Conservation (phyloP, 148 eudicot species). For the Camellia granthamiana region DNA sequence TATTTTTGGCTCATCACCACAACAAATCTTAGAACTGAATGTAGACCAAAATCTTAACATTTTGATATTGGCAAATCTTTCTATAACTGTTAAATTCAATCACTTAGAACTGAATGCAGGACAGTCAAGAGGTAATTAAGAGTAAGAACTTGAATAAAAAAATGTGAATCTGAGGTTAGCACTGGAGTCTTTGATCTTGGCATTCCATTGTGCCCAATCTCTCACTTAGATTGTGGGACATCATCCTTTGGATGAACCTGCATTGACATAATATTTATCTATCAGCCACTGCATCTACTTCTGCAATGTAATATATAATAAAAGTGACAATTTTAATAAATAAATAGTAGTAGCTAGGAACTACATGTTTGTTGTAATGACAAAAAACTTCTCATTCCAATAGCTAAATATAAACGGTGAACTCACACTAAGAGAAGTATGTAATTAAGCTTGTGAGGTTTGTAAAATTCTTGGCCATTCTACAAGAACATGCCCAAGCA, state of each 20-base stretch:
- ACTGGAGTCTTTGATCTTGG: background rate
- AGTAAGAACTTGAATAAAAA: too few relatives aligned
- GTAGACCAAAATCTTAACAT: background rate
- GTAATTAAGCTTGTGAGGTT: too few relatives aligned
- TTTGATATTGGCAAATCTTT: background rate
- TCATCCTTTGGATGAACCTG: constrained; percentile 2
- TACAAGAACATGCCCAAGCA: too few relatives aligned
- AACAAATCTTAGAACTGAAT: background rate
- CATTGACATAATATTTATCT: background rate
- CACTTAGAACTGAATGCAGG: too few relatives aligned
- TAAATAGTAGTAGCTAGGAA: background rate
- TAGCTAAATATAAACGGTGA: background rate
- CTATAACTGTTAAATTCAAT: background rate
- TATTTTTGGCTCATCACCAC: background rate
- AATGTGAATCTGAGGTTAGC: too few relatives aligned
- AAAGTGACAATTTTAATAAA: background rate
- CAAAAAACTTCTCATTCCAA: background rate
- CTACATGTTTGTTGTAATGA: background rate
- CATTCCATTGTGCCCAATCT: background rate
- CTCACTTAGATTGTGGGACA: background rate
- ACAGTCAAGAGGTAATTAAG: too few relatives aligned
- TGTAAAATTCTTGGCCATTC: too few relatives aligned
- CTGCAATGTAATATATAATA: background rate
- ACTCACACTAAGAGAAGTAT: background rate
- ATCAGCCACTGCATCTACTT: too few relatives aligned